phyloP scores from a whole-genome alignment of 2,329 filamentous ascomycete species.

The Aspergillus piperis region DNA sequence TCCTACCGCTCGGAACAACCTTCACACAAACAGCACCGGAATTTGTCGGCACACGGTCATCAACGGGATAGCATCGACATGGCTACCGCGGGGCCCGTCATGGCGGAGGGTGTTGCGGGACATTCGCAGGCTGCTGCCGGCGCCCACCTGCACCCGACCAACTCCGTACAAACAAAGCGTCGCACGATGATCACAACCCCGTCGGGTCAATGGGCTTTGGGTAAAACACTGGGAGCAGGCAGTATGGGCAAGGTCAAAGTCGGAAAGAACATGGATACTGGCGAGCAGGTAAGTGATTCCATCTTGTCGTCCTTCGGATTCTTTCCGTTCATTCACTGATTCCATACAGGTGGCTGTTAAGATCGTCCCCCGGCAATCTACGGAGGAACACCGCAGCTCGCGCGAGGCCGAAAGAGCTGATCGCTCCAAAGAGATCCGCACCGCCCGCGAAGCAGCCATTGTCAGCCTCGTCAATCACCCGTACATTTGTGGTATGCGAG shows the following conservation, averaged over 20 bases:
- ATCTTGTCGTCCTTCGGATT: not conserved
- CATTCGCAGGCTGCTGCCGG: slow-evolving; percentile 50
- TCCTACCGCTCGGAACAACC: slow-evolving; percentile 58
- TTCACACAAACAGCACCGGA: slow-evolving; percentile 45
- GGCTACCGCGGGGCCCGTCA: slow-evolving; percentile 51
- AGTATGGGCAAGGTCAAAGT: slow-evolving; percentile 99
- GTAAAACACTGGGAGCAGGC: slow-evolving; percentile 94
- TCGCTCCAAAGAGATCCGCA: slow-evolving; percentile 93
- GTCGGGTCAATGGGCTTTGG: slow-evolving; percentile 90
- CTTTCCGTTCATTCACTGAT: not conserved
- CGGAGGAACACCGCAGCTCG: slow-evolving; percentile 73
- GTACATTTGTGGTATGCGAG: slow-evolving; percentile 92
- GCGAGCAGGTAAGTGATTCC: slow-evolving; percentile 72
- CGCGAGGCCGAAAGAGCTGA: slow-evolving; percentile 86
- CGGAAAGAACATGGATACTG: slow-evolving; percentile 83
- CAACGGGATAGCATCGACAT: slow-evolving; percentile 49
- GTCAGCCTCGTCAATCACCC: slow-evolving; percentile 92
- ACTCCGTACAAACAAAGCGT: slow-evolving; percentile 49
- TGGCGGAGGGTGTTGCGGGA: slow-evolving; percentile 56
- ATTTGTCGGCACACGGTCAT: slow-evolving; percentile 43
- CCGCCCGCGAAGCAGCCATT: slow-evolving; percentile 92
- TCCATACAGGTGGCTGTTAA: slow-evolving; percentile 81
- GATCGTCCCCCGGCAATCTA: slow-evolving; percentile 88
- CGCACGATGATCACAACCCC: slow-evolving; percentile 85
- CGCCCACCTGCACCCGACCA: slow-evolving; percentile 33